Percentiles rank a stretch among this genome's conserved stretches.
Evolutionary conservation across 805 yeast genomes (phyloP).

Genomic region (Zygoascus flipseniorum): DNA sequence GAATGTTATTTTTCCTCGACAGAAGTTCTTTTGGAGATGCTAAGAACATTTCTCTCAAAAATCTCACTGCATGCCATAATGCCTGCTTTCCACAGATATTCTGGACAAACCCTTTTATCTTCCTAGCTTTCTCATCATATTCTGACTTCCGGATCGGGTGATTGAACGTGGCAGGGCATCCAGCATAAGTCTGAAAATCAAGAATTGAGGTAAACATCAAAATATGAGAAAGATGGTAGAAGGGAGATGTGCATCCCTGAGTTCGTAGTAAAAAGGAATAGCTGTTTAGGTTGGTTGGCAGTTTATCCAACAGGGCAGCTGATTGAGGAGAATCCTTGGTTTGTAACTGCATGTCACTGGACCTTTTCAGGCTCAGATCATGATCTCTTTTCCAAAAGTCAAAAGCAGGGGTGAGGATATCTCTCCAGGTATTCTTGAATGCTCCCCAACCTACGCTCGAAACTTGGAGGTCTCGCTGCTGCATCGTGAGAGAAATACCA

Average conservation of each 20-base stretch:
- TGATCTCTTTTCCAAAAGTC: slow-evolving; percentile 50
- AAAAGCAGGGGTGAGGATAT: slow-evolving; percentile 56
- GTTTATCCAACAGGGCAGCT: background rate
- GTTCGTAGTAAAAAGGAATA: slow-evolving; percentile 4
- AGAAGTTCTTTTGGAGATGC: slow-evolving; percentile 37
- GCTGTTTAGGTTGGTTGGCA: slow-evolving; percentile 4
- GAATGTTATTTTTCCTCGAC: background rate
- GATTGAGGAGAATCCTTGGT: background rate
- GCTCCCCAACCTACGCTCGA: slow-evolving; percentile 37
- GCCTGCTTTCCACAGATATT: slow-evolving; percentile 42
- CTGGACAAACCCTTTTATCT: slow-evolving; percentile 46
- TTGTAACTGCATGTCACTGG: slow-evolving; percentile 1
- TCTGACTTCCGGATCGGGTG: slow-evolving; percentile 48
- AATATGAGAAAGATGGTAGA: slow-evolving; percentile 67
- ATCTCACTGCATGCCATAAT: slow-evolving; percentile 52
- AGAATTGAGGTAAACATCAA: slow-evolving; percentile 65
- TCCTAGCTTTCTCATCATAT: slow-evolving; percentile 39
- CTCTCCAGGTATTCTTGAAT: slow-evolving; percentile 54
- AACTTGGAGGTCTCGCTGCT: slow-evolving; percentile 59
- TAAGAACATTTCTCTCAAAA: slow-evolving; percentile 54
- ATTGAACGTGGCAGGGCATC: slow-evolving; percentile 75
- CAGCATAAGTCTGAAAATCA: slow-evolving; percentile 71
- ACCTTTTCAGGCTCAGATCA: slow-evolving; percentile 10
- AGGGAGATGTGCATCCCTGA: slow-evolving; percentile 50
- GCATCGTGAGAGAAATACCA: slow-evolving; percentile 63